Base-by-base conservation (phyloP, 176 grass and related monocot genomes). In the Avena sativa region DNA sequence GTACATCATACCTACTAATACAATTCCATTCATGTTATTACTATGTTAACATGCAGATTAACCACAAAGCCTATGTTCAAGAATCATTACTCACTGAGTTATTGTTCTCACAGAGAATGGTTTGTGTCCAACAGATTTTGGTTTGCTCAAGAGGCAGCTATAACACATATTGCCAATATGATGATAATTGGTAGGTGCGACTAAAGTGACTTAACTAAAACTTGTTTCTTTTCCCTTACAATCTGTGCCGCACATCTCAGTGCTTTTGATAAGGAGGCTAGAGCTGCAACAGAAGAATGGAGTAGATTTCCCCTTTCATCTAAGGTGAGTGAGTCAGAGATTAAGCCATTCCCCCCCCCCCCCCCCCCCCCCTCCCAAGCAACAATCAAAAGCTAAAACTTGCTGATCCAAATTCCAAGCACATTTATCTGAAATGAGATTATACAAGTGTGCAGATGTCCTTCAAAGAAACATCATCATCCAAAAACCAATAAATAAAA, bases 191-290 rank as follows among this genome's bases (percentile, higher is more conserved):
- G 14, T 55, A 75, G 26, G 48, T 75, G 32, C 71, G 10, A 55
- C 15, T 30, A 55, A 74, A 55, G 49, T 76, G 26, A 6, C 74
- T 55, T 55, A 32, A 55, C 15, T 6, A 76, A 53, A 32, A 53
- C 49, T 55, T 76, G 74, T 76, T 76, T 76, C 25, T 76, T 55
- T 76, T 76, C 15, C 66, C 49, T 17, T 55, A 55, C 50, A 52
- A 76, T 53, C 15, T 52, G 26, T 55, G 49, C 25, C 11, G 26
- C 74, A 34, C 3, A 55, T 53, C 49, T 50, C 23, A 50, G n/a
- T 74, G 46, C n/a, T 6, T 74, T 50, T 21, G 48, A 74, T 74
- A 26, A 13, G 12, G 21, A 50, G 12, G 34, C 8, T 28, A 9
- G 25, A 15, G 23, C 14, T 52, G 73, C 25, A 13, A 52, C 73